These are phyloP conservation scores for Penicillium chermesinum DNA, from an alignment of 495 filamentous ascomycete species.

Conservation along the genomic window DNA sequence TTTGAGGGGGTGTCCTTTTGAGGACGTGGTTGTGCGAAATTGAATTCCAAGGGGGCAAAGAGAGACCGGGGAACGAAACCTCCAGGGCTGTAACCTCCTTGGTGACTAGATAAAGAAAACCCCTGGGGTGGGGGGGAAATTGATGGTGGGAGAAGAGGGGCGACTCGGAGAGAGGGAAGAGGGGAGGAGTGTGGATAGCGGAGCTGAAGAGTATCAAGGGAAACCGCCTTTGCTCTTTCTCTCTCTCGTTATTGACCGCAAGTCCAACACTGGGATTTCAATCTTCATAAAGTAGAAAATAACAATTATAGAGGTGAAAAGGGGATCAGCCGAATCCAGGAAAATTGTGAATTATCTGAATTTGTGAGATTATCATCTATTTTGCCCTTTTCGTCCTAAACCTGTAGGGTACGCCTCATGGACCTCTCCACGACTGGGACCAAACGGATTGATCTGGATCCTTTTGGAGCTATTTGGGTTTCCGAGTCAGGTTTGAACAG, in stretches of 20 bases:
- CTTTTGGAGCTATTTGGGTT: too few species aligned
- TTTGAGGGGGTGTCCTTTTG: conserved; percentile 4
- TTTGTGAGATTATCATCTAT: too few species aligned
- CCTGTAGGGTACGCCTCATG: too few species aligned
- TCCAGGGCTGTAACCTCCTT: neutral
- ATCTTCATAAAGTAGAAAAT: neutral
- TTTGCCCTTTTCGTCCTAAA: too few species aligned
- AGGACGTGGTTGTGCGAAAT: conserved; percentile 10
- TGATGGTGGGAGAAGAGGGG: conserved; percentile 3
- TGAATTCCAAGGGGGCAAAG: neutral
- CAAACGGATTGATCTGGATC: too few species aligned
- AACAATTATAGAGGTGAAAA: too few species aligned
- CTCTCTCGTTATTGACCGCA: conserved; percentile 4
- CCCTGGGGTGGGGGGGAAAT: neutral
- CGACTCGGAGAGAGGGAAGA: conserved; percentile 12
- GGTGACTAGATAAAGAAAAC: neutral
- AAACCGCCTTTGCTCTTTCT: conserved; percentile 1
- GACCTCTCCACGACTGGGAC: too few species aligned
- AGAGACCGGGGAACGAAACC: neutral
- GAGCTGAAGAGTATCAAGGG: conserved; percentile 12
- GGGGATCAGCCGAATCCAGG: too few species aligned
- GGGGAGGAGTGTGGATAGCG: conserved; percentile 20
- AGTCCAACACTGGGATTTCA: neutral
- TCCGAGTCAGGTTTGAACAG: too few species aligned
- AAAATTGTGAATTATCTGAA: too few species aligned